A percentile compares a stretch with the other conserved stretches of the same genome.
phyloP scores from a whole-genome alignment of 1,284 basidiomycete genomes.

The Heterobasidion annosum region DNA sequence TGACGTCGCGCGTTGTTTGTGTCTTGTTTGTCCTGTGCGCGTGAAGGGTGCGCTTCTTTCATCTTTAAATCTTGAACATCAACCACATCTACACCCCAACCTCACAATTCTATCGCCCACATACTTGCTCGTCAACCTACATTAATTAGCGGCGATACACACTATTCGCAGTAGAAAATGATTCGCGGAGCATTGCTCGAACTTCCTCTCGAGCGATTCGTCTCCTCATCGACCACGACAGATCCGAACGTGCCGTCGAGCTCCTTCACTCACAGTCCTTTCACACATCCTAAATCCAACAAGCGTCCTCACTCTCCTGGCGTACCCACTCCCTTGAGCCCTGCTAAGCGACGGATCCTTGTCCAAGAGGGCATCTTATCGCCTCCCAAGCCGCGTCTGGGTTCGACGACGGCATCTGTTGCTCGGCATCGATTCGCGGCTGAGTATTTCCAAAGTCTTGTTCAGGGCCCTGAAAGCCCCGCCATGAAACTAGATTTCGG shows the following conservation, averaged over 20 bases:
- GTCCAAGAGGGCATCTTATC: slow-evolving; percentile 42
- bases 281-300: slow-evolving; percentile 19
- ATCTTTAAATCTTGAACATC: slow-evolving; percentile 5
- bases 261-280: slow-evolving; percentile 9
- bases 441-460: slow-evolving; percentile 19
- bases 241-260: slow-evolving; percentile 5
- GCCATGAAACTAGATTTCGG: slow-evolving; percentile 46
- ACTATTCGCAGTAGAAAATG: not conserved
- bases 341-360: slow-evolving; percentile 63
- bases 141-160: no score
- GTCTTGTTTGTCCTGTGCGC: slow-evolving; percentile 1
- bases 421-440: slow-evolving; percentile 12
- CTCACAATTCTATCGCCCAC: no score
- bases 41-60: not conserved
- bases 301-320: slow-evolving; percentile 52
- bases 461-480: slow-evolving; percentile 28
- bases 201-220: slow-evolving; percentile 46
- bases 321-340: slow-evolving; percentile 37
- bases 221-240: slow-evolving; percentile 16
- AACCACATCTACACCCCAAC: not conserved
- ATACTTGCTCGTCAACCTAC: no score
- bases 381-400: slow-evolving; percentile 24
- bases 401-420: slow-evolving; percentile 13
- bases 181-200: slow-evolving; percentile 37
- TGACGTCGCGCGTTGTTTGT: slow-evolving; percentile 1